phyloP scores from a whole-genome alignment of 2,329 filamentous ascomycete genomes.

The Fusarium cyanostomum region DNA sequence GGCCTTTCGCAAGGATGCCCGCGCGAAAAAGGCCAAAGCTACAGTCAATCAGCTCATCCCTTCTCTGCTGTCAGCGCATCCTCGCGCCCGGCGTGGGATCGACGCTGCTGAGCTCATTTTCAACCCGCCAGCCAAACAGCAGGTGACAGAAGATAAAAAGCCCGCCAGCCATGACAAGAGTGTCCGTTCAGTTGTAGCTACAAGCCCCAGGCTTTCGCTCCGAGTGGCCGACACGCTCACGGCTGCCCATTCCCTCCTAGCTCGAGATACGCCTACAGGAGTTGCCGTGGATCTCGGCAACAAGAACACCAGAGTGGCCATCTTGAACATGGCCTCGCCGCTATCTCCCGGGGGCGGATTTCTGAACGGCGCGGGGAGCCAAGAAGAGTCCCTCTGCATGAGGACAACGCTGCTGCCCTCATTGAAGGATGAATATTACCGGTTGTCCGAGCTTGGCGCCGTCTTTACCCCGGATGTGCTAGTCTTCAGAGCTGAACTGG shows the following conservation, averaged over 20 bases:
- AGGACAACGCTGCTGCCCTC: conserved; percentile 68
- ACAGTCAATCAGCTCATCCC: conserved; percentile 70
- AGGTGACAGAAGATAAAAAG: neutral
- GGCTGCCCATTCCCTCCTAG: conserved; percentile 52
- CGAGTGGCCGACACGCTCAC: conserved; percentile 62
- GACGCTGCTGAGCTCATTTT: conserved; percentile 60
- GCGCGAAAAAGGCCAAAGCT: conserved; percentile 65
- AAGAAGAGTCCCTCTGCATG: conserved; percentile 70
- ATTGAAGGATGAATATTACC: conserved; percentile 66
- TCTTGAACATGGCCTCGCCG: conserved; percentile 73
- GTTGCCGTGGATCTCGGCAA: conserved; percentile 16
- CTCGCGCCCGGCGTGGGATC: conserved; percentile 64
- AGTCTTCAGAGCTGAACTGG: conserved; percentile 59
- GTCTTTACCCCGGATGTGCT: conserved; percentile 68
- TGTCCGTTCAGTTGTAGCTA: neutral
- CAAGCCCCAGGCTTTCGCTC: conserved; percentile 54
- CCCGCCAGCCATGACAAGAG: neutral
- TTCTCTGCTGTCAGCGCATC: conserved; percentile 60
- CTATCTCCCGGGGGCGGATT: conserved; percentile 69
- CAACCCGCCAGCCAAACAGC: conserved; percentile 38
- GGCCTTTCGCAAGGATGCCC: conserved; percentile 46
- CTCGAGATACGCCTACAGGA: neutral
- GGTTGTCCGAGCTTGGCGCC: conserved; percentile 65
- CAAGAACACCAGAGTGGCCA: conserved; percentile 52
- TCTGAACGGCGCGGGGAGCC: conserved; percentile 65